A percentile compares a stretch with the other conserved stretches of the same genome.
Conservation (phyloP, 495 filamentous ascomycete genomes). For the Articulospora tetracladia region DNA sequence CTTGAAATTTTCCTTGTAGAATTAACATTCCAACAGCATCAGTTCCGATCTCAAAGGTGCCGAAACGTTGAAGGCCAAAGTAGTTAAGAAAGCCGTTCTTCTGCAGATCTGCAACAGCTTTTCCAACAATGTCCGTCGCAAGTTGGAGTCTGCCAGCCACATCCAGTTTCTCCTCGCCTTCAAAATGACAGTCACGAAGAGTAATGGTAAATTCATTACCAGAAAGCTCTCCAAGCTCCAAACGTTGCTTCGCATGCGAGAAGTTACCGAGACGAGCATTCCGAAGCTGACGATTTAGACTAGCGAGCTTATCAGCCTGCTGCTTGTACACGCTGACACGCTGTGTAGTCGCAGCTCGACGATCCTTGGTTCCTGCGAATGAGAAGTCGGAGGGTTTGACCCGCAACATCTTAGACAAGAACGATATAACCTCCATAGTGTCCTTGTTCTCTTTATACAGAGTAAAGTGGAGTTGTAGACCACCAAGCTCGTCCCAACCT, state of each 20-base stretch:
- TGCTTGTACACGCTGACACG: constrained; percentile 70
- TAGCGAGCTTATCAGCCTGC: constrained; percentile 56
- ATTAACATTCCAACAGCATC: constrained; percentile 80
- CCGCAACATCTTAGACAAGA: constrained; percentile 64
- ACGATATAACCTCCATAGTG: constrained; percentile 86
- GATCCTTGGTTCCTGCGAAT: constrained; percentile 93
- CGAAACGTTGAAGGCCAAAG: constrained; percentile 92
- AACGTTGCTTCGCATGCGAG: constrained; percentile 59
- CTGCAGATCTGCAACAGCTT: constrained; percentile 49
- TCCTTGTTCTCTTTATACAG: constrained; percentile 98
- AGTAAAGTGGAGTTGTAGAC: constrained; percentile 84
- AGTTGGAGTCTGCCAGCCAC: constrained; percentile 33
- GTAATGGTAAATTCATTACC: constrained; percentile 95
- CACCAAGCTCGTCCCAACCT: constrained; percentile 47
- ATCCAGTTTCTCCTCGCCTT: constrained; percentile 36
- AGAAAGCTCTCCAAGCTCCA: constrained; percentile 75
- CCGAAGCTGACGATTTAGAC: constrained; percentile 57
- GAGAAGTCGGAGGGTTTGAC: constrained; percentile 66
- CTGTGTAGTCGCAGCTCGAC: constrained; percentile 83
- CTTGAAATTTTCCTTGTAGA: constrained; percentile 73
- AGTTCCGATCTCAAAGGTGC: constrained; percentile 76
- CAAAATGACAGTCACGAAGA: constrained; percentile 73
- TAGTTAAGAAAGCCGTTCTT: constrained; percentile 89
- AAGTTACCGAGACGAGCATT: constrained; percentile 72
- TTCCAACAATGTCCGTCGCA: constrained; percentile 49